phyloP scores from a whole-genome alignment of 2,329 filamentous ascomycete genomes.

The Teratosphaeria nubilosa region DNA sequence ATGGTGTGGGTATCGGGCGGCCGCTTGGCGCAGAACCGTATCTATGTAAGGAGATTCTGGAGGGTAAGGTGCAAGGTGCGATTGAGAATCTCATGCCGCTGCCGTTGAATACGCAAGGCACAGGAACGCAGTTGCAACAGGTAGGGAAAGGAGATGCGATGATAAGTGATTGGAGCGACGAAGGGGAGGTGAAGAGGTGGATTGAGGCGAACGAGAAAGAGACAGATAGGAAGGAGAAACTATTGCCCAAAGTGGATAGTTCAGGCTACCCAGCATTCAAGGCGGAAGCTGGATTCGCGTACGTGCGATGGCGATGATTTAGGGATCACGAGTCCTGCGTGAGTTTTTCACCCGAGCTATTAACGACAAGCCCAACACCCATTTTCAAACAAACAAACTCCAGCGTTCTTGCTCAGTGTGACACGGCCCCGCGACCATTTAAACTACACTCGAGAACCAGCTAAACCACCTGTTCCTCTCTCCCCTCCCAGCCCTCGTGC shows the following conservation, averaged over 20 bases:
- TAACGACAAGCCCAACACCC: too few species aligned
- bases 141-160: constrained; percentile 16
- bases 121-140: constrained; percentile 22
- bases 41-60: constrained; percentile 21
- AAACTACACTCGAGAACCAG: too few species aligned
- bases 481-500: background rate
- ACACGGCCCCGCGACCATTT: too few species aligned
- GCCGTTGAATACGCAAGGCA: constrained; percentile 22
- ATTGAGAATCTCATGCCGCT: constrained; percentile 22
- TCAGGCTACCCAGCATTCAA: constrained; percentile 18
- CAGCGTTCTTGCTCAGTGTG: too few species aligned
- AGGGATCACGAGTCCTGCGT: too few species aligned
- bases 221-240: constrained; percentile 17
- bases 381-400: too few species aligned
- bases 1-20: constrained; percentile 22
- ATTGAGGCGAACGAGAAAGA: constrained; percentile 19
- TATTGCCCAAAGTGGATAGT: constrained; percentile 21
- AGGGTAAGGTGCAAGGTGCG: constrained; percentile 17
- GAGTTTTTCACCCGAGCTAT: too few species aligned
- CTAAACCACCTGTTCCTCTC: background rate
- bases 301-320: constrained; percentile 3
- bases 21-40: constrained; percentile 21
- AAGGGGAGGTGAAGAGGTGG: constrained; percentile 22
- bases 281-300: constrained; percentile 19
- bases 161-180: constrained; percentile 23